phyloP scores from a whole-genome alignment of 257 asterid genomes.

The Solanum tacnaense region DNA sequence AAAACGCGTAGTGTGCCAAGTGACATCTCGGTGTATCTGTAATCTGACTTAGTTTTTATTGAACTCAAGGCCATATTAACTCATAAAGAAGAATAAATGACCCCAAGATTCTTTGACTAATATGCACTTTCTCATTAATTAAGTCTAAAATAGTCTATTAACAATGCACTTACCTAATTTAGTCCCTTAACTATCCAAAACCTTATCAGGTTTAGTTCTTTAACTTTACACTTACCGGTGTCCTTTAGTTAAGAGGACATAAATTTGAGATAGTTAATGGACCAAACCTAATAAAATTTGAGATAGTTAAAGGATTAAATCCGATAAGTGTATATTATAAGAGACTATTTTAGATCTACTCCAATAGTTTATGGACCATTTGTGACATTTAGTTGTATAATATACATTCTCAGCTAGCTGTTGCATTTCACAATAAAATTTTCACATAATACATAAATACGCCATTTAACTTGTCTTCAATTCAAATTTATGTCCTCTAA shows the following conservation, averaged over 20 bases:
- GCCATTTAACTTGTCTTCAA: fast-evolving
- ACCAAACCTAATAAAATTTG: neutral
- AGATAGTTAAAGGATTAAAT: neutral
- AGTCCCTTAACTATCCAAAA: too few relatives aligned
- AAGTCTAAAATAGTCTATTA: neutral
- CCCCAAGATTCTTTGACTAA: neutral
- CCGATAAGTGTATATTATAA: too few relatives aligned
- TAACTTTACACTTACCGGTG: neutral
- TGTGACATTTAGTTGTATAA: neutral
- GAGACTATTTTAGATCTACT: neutral
- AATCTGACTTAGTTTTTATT: neutral
- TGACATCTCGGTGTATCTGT: neutral
- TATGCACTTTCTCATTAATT: too few relatives aligned
- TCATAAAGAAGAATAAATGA: neutral
- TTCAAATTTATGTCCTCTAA: too few relatives aligned
- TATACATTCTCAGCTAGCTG: neutral
- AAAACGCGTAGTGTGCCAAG: neutral
- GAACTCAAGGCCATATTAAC: neutral
- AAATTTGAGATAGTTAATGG: neutral
- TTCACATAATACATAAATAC: neutral
- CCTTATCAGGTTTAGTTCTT: neutral
- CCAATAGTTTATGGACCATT: neutral
- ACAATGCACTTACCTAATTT: neutral
- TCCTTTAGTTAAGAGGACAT: neutral
- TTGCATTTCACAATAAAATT: neutral